phyloP scores from a whole-genome alignment of 805 yeast species.

The Maudiozyma pseudohumilis region DNA sequence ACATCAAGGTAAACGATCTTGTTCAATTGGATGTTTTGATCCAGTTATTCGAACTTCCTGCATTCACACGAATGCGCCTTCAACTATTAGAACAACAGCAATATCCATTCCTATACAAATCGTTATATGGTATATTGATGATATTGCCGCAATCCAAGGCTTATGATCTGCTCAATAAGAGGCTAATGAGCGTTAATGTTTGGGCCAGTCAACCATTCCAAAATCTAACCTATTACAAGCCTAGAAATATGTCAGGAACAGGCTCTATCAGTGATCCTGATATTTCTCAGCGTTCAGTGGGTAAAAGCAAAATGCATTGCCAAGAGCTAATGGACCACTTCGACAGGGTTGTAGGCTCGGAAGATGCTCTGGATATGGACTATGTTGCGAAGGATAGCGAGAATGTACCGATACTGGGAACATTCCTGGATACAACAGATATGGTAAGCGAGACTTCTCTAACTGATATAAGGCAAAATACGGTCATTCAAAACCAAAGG shows the following conservation, averaged over 20 bases:
- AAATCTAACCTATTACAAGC: constrained; percentile 3
- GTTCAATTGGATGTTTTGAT: constrained; percentile 85
- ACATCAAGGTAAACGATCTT: constrained; percentile 58
- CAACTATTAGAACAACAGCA: constrained; percentile 83
- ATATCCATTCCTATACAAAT: constrained; percentile 72
- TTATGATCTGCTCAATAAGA: constrained; percentile 65
- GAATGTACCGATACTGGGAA: constrained; percentile 6
- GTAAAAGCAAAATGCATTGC: constrained; percentile 19
- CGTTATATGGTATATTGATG: constrained; percentile 88
- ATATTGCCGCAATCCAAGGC: constrained; percentile 89
- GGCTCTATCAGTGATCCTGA: constrained; percentile 10
- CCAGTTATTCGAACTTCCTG: constrained; percentile 86
- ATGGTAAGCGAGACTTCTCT: not conserved
- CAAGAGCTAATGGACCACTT: constrained; percentile 26
- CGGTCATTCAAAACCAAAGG: not conserved
- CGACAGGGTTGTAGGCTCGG: constrained; percentile 9
- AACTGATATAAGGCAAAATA: not conserved
- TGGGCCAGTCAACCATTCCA: constrained; percentile 18
- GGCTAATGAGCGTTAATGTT: constrained; percentile 42
- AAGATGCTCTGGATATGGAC: constrained; percentile 1
- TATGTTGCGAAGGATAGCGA: constrained; percentile 2
- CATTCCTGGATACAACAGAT: constrained; percentile 8
- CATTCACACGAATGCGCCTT: constrained; percentile 74
- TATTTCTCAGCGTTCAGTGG: constrained; percentile 21
- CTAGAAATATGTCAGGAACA: constrained; percentile 5